These are phyloP conservation scores for Diaporthe eres DNA, from an alignment of 2,329 filamentous ascomycete species.

Conservation along the genomic window DNA sequence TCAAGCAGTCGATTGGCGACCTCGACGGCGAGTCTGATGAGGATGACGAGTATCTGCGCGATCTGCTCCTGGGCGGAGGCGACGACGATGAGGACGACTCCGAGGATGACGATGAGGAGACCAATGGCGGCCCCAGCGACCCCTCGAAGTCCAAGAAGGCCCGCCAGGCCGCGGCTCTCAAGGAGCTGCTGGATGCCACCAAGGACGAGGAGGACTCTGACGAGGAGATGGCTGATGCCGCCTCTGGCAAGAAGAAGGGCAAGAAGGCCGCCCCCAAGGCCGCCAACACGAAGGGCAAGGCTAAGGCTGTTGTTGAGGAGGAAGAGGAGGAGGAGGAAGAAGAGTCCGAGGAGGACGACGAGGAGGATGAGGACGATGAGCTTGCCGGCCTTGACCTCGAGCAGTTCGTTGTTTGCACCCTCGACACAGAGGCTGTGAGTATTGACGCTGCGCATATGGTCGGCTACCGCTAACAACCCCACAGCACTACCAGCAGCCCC, in stretches of 20 bases:
- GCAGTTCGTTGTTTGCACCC: slow-evolving; percentile 94
- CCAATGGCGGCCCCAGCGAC: slow-evolving; percentile 92
- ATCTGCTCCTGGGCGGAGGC: slow-evolving; percentile 64
- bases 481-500: slow-evolving; percentile 93
- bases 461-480: slow-evolving; percentile 47
- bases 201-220: slow-evolving; percentile 70
- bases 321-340: slow-evolving; percentile 74
- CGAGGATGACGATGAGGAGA: slow-evolving; percentile 72
- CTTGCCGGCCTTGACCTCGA: slow-evolving; percentile 79
- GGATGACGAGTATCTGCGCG: slow-evolving; percentile 75
- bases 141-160: slow-evolving; percentile 91
- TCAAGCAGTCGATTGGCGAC: slow-evolving; percentile 77
- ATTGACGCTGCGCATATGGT: slow-evolving; percentile 21
- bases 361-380: slow-evolving; percentile 61
- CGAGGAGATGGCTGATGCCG: slow-evolving; percentile 75
- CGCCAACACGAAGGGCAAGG: slow-evolving; percentile 52
- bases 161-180: slow-evolving; percentile 80
- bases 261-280: slow-evolving; percentile 57
- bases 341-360: slow-evolving; percentile 66
- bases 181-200: slow-evolving; percentile 81
- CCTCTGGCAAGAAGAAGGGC: slow-evolving; percentile 74
- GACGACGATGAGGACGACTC: slow-evolving; percentile 68
- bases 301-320: slow-evolving; percentile 69
- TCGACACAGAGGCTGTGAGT: slow-evolving; percentile 91
- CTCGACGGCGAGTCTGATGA: slow-evolving; percentile 74